Evolutionary conservation across 345 rosid genomes (phyloP).

Genomic region (Leavenworthia alabamica): DNA sequence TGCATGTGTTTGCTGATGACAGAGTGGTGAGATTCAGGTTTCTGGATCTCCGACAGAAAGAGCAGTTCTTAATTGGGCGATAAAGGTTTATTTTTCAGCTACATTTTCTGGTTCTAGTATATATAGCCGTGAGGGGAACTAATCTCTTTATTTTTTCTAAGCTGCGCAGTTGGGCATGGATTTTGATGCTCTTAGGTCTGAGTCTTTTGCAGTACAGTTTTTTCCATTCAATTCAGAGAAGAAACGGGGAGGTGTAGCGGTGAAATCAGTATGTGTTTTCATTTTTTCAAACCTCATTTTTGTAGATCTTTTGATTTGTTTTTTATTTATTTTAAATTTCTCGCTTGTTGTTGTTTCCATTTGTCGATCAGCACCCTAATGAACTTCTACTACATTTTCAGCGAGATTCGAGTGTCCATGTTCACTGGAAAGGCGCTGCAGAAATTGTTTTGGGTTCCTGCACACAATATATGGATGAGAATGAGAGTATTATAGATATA

Average conservation of each 20-base stretch:
- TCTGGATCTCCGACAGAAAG: slow-evolving; percentile 96
- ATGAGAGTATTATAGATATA: slow-evolving; percentile 42
- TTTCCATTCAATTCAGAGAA: slow-evolving; percentile 89
- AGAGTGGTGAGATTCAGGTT: slow-evolving; percentile 73
- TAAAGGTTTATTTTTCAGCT: slow-evolving; percentile 45
- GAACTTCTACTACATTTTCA: slow-evolving; percentile 22
- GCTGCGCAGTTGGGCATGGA: slow-evolving; percentile 80
- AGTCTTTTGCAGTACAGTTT: slow-evolving; percentile 59
- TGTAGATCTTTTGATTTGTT: neutral
- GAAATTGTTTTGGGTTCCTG: slow-evolving; percentile 87
- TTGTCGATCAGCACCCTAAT: neutral
- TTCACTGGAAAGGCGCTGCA: slow-evolving; percentile 99
- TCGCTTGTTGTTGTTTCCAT: neutral
- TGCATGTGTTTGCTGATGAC: slow-evolving; percentile 12
- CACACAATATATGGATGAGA: slow-evolving; percentile 51
- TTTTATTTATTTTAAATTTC: slow-evolving; percentile 2
- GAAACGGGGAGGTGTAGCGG: slow-evolving; percentile 85
- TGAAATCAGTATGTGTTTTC: slow-evolving; percentile 43
- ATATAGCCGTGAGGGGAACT: slow-evolving; percentile 9
- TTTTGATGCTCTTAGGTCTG: slow-evolving; percentile 53
- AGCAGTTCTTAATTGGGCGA: slow-evolving; percentile 80
- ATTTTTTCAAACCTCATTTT: neutral
- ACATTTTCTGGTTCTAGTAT: neutral
- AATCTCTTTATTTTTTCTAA: neutral
- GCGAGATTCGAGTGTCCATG: slow-evolving; percentile 59